phyloP scores from a whole-genome alignment of 1,284 basidiomycete genomes.

The Sporisorium scitamineum region DNA sequence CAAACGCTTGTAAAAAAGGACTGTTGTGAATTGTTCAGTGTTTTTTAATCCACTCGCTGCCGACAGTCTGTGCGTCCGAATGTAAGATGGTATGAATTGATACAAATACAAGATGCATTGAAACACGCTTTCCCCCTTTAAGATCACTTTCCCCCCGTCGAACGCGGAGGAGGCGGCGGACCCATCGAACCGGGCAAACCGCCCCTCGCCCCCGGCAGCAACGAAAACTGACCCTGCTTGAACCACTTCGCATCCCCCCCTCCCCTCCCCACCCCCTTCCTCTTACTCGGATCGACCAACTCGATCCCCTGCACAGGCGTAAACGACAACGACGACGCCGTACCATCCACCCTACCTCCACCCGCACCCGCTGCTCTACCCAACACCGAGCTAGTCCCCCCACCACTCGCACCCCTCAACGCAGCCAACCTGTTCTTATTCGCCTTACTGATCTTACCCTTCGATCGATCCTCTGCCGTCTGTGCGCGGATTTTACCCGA shows the following conservation, averaged over 20 bases:
- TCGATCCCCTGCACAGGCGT: conserved; percentile 87
- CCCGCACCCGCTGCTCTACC: background rate
- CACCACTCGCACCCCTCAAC: conserved; percentile 47
- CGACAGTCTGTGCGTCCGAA: background rate
- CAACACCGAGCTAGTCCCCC: conserved; percentile 73
- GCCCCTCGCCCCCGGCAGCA: conserved; percentile 49
- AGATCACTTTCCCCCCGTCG: conserved; percentile 9
- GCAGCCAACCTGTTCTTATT: conserved; percentile 82
- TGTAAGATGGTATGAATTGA: background rate
- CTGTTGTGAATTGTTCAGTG: too few relatives aligned
- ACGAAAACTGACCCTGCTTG: conserved; percentile 67
- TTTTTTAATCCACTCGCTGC: background rate
- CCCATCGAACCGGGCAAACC: conserved; percentile 35
- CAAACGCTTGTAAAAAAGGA: too few relatives aligned
- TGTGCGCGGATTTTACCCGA: conserved; percentile 89
- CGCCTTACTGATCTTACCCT: conserved; percentile 95
- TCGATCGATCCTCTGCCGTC: conserved; percentile 84
- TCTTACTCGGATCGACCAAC: conserved; percentile 69
- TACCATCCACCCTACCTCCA: conserved; percentile 73
- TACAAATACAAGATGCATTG: conserved; percentile 30
- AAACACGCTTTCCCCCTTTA: background rate
- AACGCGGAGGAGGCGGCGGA: conserved; percentile 22
- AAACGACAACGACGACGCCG: conserved; percentile 89
- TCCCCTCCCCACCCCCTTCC: conserved; percentile 46
- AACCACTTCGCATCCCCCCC: conserved; percentile 71